These are phyloP conservation scores for Pyrenopolyporus hunteri DNA, from an alignment of 495 filamentous ascomycete species.

Conservation along the genomic window DNA sequence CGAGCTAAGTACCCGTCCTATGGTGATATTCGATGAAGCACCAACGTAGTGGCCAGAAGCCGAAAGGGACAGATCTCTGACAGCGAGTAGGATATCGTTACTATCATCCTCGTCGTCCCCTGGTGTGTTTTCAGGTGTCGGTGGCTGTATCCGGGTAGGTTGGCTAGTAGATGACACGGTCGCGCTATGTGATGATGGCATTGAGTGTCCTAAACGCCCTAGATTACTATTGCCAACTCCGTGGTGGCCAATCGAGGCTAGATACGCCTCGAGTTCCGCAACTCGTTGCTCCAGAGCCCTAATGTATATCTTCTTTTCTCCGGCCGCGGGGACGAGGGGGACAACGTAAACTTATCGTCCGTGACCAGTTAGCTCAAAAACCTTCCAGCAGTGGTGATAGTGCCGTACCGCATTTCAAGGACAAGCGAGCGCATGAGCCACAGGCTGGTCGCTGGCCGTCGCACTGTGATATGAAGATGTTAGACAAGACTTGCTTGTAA, in stretches of 20 bases:
- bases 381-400: background rate
- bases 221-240: constrained; percentile 31
- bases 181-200: constrained; percentile 15
- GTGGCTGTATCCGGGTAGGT: background rate
- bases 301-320: constrained; percentile 44
- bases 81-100: constrained; percentile 38
- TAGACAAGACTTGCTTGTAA: constrained; percentile 6
- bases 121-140: constrained; percentile 2
- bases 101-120: constrained; percentile 26
- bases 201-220: constrained; percentile 11
- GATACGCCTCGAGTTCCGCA: constrained; percentile 40
- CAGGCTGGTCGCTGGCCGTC: constrained; percentile 41
- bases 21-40: constrained; percentile 39
- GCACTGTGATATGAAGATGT: constrained; percentile 29
- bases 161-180: constrained; percentile 3
- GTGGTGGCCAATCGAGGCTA: constrained; percentile 31
- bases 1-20: constrained; percentile 40
- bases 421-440: constrained; percentile 37
- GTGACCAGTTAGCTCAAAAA: background rate
- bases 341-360: constrained; percentile 35
- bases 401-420: constrained; percentile 40
- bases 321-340: constrained; percentile 37
- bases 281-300: constrained; percentile 44
- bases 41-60: constrained; percentile 41
- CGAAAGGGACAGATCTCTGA: constrained; percentile 38